Percentiles rank a stretch among this genome's conserved stretches.
Conservation (phyloP, 768 basidiomycete genomes). For the Tricholoma saponaceum region DNA sequence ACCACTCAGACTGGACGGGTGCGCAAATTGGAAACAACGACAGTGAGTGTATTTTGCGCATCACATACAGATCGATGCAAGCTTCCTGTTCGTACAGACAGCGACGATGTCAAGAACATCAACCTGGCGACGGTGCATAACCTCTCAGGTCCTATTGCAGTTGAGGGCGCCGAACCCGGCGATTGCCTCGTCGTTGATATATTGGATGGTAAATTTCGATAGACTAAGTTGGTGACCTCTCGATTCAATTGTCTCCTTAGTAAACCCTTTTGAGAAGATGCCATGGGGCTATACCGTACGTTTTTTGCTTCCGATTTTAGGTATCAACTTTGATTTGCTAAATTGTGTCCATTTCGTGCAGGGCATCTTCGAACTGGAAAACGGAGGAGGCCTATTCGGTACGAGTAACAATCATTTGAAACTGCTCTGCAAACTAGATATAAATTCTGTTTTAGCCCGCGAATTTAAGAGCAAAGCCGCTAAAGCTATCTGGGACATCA, state of each 20-base stretch:
- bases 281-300: slow-evolving; percentile 77
- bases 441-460: slow-evolving; percentile 31
- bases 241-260: slow-evolving; percentile 25
- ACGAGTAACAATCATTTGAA: slow-evolving; percentile 10
- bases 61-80: background rate
- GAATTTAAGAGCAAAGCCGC: slow-evolving; percentile 69
- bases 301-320: background rate
- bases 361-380: slow-evolving; percentile 73
- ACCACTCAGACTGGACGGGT: slow-evolving; percentile 66
- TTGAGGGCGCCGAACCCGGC: slow-evolving; percentile 75
- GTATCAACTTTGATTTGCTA: background rate
- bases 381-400: slow-evolving; percentile 73
- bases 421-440: background rate
- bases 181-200: slow-evolving; percentile 80
- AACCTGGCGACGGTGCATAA: slow-evolving; percentile 68
- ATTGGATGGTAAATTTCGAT: slow-evolving; percentile 49
- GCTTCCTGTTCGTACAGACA: slow-evolving; percentile 30
- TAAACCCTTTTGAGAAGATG: slow-evolving; percentile 67
- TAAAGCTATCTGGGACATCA: slow-evolving; percentile 81
- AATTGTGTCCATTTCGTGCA: slow-evolving; percentile 17
- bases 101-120: slow-evolving; percentile 65
- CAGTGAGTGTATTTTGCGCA: slow-evolving; percentile 31
- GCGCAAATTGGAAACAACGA: slow-evolving; percentile 78
- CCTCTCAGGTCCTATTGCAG: slow-evolving; percentile 70
- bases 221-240: background rate